These are phyloP conservation scores for Galerina sulciceps DNA, from an alignment of 768 basidiomycete species.

Conservation along the genomic window DNA sequence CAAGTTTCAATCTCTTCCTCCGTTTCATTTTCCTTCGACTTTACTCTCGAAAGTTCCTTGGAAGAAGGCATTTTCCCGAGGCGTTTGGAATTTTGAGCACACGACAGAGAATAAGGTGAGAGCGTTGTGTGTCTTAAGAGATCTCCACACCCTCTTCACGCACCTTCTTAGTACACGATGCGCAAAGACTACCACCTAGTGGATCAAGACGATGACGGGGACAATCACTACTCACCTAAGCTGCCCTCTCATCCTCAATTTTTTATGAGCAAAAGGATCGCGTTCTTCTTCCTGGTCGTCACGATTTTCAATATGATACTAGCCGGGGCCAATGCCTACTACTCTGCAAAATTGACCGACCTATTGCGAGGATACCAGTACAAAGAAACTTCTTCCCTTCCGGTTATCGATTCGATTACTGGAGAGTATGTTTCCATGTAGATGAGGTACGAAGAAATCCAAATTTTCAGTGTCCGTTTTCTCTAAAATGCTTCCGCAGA, in stretches of 20 bases:
- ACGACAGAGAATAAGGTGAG: no score
- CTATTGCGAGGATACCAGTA: background rate
- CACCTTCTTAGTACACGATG: background rate
- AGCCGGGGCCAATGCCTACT: background rate
- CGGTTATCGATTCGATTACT: slow-evolving; percentile 2
- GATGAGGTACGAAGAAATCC: no score
- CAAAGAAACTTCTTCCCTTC: background rate
- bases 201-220: background rate
- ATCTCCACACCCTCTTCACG: background rate
- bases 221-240: background rate
- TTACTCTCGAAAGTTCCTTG: no score
- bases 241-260: background rate
- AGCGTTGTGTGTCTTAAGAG: no score
- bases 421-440: background rate
- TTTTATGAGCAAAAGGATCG: background rate
- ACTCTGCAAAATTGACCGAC: background rate
- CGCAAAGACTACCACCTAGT: background rate
- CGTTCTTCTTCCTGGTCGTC: background rate
- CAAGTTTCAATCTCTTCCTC: no score
- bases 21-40: no score
- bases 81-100: no score
- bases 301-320: slow-evolving; percentile 1
- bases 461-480: no score
- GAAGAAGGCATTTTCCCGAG: no score
- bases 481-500: no score